Base-by-base conservation (phyloP, 169 alveolate genomes). In the Plasmodium vinckei region DNA sequence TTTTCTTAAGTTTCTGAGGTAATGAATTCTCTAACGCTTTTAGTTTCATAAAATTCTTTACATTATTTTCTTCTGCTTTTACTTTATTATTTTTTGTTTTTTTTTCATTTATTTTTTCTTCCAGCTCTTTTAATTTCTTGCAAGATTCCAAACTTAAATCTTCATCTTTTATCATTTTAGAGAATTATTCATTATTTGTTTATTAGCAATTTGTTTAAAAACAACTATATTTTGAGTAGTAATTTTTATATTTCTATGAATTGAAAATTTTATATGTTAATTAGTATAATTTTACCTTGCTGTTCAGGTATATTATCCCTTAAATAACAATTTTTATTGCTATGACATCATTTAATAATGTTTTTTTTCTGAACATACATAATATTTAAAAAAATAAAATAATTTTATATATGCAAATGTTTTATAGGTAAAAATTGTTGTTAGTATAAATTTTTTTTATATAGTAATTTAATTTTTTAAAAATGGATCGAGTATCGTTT, bases 51-150 rank as follows among this genome's bases (percentile, higher is more conserved):
- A 27, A 79, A 59, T 60, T 79, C 15, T 65, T 79, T 15, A 65
- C 79, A 13, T 49, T 10, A 27, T 67, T 54, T 59, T 79, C 72
- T 79, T 57, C 69, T n/a, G 33, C 61, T 47, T 79, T 79, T 67
- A 39, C 60, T 54, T 67, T 79, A 2, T 67, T 51, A 49, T 44
- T 68, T 9, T 65, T 77, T 61, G 63, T 9, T 15, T 51, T 65
- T 65, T 79, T 67, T 79, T 60, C 82, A 49, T 65, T 79, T 67
- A 79, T 51, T 65, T 79, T 79, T 65, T 79, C 82, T 60, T 79
- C 89, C 59, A 79, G 73, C 53, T 79, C 54, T 47, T 79, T 79
- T 54, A 79, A 27, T 60, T 60, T 57, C 46, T 79, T 79, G 60
- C 42, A 65, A 49, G 89, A 79, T 42, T 79, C 89, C 27, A 79